Base-by-base conservation (phyloP, 208 protist species). In the Trypanosoma lewisi region DNA sequence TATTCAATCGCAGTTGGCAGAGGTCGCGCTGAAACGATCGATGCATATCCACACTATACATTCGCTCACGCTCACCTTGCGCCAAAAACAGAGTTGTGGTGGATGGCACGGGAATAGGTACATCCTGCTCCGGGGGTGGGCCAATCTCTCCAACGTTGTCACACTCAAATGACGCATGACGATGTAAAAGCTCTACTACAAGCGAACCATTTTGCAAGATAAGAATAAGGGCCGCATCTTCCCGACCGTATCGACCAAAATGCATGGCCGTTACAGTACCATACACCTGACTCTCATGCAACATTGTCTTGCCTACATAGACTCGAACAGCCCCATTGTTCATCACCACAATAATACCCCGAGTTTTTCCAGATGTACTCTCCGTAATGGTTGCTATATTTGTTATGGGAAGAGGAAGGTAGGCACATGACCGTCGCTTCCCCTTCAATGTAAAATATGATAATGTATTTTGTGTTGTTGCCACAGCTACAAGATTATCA, bases 71-170 rank as follows among this genome's bases (percentile, higher is more conserved):
- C 63, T 94, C 79, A 33, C 92, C 93, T 70, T 98, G 95, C 47
- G 95, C 82, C 5, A 94, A 74, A 79, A 98, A 98, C n/a, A 98
- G 79, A 59, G 80, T 83, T 61, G 92, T 98, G 37, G 96, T 87
- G 21, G 80, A 80, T 1, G 97, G 97, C 9, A 98, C 81, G 7
- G 80, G 77, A 39, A 98, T 89, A 37, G 93, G 95, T 9, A 96
- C 67, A 62, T 98, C 96, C 70, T 98, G 94, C 73, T 97, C 91
- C 6, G 83, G 61, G n/a, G 91, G 81, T 28, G 95, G 89, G 5
- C 80, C 86, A 25, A 70, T 64, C 57, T 83, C 73, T 5, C 59
- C 33, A 7, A 2, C 23, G 21, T 62, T 74, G 7, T 66, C 55
- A 39, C 63, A 75, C 0, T 79, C 66, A 23, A 95, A 67, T 30